Conservation (phyloP, 768 basidiomycete genomes). For the Phylloporus sp. region DNA sequence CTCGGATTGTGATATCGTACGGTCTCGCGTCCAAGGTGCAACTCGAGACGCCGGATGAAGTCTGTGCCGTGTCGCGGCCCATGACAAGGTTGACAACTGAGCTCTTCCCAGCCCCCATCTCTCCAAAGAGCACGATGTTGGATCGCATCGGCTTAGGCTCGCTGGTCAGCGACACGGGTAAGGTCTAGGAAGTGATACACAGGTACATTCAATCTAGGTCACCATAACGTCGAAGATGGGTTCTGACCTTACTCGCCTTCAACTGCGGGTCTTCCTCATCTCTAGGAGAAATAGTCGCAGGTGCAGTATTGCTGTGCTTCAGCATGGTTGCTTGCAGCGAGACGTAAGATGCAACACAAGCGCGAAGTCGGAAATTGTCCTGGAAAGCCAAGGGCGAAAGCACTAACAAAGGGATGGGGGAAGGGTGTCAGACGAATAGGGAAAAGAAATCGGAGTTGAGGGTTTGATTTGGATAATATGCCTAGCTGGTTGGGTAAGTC, state of each 20-base stretch:
- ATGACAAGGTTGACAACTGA: constrained; percentile 41
- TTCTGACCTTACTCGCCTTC: constrained; percentile 12
- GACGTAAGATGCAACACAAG: not conserved
- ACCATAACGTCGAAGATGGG: not conserved
- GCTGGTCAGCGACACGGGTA: constrained; percentile 3
- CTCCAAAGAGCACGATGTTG: constrained; percentile 30
- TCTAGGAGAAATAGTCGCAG: not conserved
- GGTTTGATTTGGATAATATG: constrained; percentile 7
- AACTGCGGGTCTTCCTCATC: not conserved
- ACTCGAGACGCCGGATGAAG: constrained; percentile 29
- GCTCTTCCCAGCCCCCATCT: constrained; percentile 37
- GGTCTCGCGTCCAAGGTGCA: constrained; percentile 32
- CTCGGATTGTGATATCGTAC: constrained; percentile 24
- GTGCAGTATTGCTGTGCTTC: constrained; percentile 2
- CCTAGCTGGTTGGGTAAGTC: not conserved
- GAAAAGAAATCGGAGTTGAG: not conserved
- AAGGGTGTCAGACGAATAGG: not conserved
- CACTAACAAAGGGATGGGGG: not conserved
- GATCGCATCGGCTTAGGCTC: constrained; percentile 11
- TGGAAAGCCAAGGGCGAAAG: not conserved
- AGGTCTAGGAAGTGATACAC: not conserved
- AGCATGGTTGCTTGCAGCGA: not conserved
- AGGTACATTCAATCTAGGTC: constrained; percentile 4
- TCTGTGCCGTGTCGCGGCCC: constrained; percentile 23
- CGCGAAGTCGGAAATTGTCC: not conserved